Base-by-base conservation (phyloP, 139 green algal species). In the Spirogloea muscicola region DNA sequence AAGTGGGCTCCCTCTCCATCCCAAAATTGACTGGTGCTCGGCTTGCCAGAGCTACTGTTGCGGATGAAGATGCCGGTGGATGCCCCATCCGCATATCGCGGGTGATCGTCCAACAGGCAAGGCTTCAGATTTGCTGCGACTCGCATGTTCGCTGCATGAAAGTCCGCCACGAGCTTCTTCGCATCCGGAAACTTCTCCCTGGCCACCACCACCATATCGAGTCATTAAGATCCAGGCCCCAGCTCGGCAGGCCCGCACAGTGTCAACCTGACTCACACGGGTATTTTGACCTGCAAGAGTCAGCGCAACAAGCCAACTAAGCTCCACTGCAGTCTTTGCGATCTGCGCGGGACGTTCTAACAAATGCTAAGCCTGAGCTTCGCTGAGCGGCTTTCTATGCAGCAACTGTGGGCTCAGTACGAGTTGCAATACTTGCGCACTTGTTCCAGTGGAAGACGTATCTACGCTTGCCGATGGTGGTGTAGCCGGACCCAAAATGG, bases 381-480 rank as follows among this genome's bases (percentile, higher is more conserved):
- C n/a, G n/a, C n/a, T n/a, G n/a, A n/a, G n/a, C n/a, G n/a, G n/a
- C n/a, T n/a, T n/a, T n/a, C n/a, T n/a, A n/a, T n/a, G n/a, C n/a
- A n/a, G n/a, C n/a, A n/a, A n/a, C n/a, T n/a, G n/a, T n/a, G n/a
- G n/a, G n/a, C n/a, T n/a, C n/a, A n/a, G n/a, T n/a, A n/a, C n/a
- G n/a, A n/a, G n/a, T n/a, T n/a, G n/a, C n/a, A n/a, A n/a, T n/a
- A n/a, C n/a, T n/a, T n/a, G n/a, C n/a, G n/a, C n/a, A n/a, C n/a
- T n/a, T n/a, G 69, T 77, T 77, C 69, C 69, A 77, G 48, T 77
- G 39, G 69, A 77, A 77, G 25, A 77, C 69, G 55, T 77, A 77
- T 18, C 69, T 34, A 1, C 60, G 49, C 59, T 52, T 58, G n/a
- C 69, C 69, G 37, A 77, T 77, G 55, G n/a, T 76, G 33, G 69